Base-by-base conservation (phyloP, 2,329 filamentous ascomycete genomes). In the Botryosphaeria dothidea region DNA sequence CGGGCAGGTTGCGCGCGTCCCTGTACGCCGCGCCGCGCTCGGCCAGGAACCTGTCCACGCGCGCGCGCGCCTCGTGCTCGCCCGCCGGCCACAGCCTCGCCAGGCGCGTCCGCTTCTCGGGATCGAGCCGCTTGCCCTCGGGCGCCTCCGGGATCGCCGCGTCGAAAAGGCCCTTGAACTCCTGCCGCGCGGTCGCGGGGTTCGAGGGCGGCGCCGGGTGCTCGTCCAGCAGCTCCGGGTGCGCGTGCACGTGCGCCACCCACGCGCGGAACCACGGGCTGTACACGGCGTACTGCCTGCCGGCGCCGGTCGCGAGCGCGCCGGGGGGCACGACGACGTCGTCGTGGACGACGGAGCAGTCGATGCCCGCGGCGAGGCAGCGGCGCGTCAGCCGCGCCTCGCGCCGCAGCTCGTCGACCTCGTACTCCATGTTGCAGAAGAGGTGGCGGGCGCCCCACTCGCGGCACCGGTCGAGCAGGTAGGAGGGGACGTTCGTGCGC, bases 341-440 rank as follows among this genome's bases (percentile, higher is more conserved):
- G 75, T 97, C 93, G 66, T 93, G 91, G 1, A 90, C 82, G 0
- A 89, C 85, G n/a, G 89, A 84, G 69, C 96, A 88, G 1, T 85
- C 83, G 52, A 94, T 86, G 0, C 86, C 89, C 13, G 84, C 85
- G 17, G 87, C 82, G 1, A 89, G 78, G 66, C 90, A 86, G 45
- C 82, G 75, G 29, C 80, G 83, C 0, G 92, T 83, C 71, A 96
- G 78, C 29, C 81, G 82, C 1, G 88, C 87, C 71, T 97, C 93
- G 5, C 93, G 84, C 48, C 93, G 83, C 65, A 97, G 78, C 78
- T 97, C 93, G 73, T 97, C 93, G 0, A 96, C 92, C 75, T 97
- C 93, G 71, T 96, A 97, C 74, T 97, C 93, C 65, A 93, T 87
- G 73, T 96, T 97, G 54, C 90, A 88, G 71, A 88, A 96, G 2